Percentiles rank a stretch among this genome's conserved stretches.
These are phyloP conservation scores for Kazachstania bromeliacearum DNA, from an alignment of 805 yeast species.

Conservation along the genomic window DNA sequence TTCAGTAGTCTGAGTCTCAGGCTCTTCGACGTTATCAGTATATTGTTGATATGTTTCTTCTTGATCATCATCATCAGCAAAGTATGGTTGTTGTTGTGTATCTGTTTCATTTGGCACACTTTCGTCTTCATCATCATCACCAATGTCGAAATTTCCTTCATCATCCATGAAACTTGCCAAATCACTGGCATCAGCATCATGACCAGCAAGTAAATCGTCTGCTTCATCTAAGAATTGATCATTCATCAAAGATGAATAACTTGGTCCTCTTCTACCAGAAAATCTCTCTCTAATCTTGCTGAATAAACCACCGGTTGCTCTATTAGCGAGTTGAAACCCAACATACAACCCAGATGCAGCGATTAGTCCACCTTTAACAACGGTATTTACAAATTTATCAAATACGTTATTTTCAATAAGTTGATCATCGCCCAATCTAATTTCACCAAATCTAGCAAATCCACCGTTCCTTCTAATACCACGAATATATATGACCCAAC, in stretches of 20 bases:
- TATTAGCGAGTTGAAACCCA: slow-evolving; percentile 12
- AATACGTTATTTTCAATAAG: slow-evolving; percentile 52
- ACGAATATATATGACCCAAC: slow-evolving; percentile 68
- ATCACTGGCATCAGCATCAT: slow-evolving; percentile 43
- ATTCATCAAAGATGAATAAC: slow-evolving; percentile 25
- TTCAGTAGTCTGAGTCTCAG: neutral
- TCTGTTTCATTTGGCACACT: neutral
- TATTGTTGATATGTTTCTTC: neutral
- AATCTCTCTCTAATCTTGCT: slow-evolving; percentile 19
- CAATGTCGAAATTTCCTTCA: slow-evolving; percentile 30
- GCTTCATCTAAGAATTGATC: slow-evolving; percentile 31
- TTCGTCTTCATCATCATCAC: slow-evolving; percentile 17
- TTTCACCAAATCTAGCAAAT: slow-evolving; percentile 71
- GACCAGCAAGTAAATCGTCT: slow-evolving; percentile 29
- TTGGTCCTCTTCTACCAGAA: slow-evolving; percentile 25
- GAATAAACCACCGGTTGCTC: slow-evolving; percentile 9
- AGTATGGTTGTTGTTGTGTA: slow-evolving; percentile 1
- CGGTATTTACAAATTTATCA: slow-evolving; percentile 48
- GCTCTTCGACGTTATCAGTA: neutral
- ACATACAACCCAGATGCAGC: slow-evolving; percentile 33
- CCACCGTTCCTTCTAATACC: slow-evolving; percentile 77
- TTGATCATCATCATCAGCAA: slow-evolving; percentile 2
- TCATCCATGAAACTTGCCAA: slow-evolving; percentile 35
- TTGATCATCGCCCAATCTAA: slow-evolving; percentile 62
- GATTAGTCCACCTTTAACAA: slow-evolving; percentile 50